Conservation (phyloP, 2,329 filamentous ascomycete species). For the Aspergillus sp. region DNA sequence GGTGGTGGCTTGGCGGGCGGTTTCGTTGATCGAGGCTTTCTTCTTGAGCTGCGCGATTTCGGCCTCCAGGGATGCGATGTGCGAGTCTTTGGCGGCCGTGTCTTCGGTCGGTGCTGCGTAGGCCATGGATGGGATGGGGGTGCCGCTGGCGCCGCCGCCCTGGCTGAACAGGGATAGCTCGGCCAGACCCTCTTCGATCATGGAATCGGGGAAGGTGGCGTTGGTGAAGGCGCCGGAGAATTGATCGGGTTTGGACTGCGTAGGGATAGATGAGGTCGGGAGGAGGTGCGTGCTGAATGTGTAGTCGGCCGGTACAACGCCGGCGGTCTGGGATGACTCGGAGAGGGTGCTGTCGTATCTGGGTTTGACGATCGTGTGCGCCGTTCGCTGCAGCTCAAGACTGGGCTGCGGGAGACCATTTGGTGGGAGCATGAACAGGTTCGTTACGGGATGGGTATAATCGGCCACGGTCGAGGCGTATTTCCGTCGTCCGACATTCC, state of each 20-base stretch:
- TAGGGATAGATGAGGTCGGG: constrained; percentile 10
- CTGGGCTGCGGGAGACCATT: constrained; percentile 45
- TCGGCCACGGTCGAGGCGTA: constrained; percentile 67
- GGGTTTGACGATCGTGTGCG: constrained; percentile 74
- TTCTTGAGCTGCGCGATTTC: constrained; percentile 42
- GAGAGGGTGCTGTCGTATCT: constrained; percentile 43
- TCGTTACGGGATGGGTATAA: constrained; percentile 79
- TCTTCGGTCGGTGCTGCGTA: constrained; percentile 14
- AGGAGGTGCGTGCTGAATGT: constrained; percentile 41
- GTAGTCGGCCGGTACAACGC: constrained; percentile 44
- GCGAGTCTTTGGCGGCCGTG: constrained; percentile 23
- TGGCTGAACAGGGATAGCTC: constrained; percentile 35
- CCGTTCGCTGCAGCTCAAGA: constrained; percentile 47
- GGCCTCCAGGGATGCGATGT: constrained; percentile 36
- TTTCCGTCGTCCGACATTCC: constrained; percentile 73
- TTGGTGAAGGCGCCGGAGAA: constrained; percentile 42
- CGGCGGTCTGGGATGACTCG: constrained; percentile 33
- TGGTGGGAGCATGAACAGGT: constrained; percentile 70
- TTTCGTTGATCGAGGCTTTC: constrained; percentile 34
- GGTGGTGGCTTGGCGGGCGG: constrained; percentile 34
- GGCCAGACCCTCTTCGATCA: constrained; percentile 43
- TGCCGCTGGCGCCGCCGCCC: constrained; percentile 23
- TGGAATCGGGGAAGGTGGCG: constrained; percentile 36
- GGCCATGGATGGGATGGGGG: constrained; percentile 14
- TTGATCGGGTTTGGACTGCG: constrained; percentile 13